phyloP scores from a whole-genome alignment of 306 rosid genomes.

The Sindora glabra region DNA sequence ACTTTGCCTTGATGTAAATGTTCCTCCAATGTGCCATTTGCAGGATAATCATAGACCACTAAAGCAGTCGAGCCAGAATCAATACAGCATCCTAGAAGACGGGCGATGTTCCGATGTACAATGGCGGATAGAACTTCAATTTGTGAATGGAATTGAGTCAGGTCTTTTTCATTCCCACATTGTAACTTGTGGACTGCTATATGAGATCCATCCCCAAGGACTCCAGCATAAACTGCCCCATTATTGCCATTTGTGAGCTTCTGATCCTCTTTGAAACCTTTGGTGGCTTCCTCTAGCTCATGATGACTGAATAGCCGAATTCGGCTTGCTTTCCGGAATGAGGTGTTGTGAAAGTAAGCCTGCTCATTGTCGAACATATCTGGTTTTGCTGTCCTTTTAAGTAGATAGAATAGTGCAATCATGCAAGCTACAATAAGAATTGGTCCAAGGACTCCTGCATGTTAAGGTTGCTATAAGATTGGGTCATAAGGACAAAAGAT shows the following conservation, averaged over 20 bases:
- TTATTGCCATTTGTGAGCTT: constrained; percentile 45
- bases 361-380: constrained; percentile 37
- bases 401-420: constrained; percentile 46
- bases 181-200: constrained; percentile 64
- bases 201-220: constrained; percentile 64
- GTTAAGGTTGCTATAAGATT: constrained; percentile 6
- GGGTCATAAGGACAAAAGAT: neutral
- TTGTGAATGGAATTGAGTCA: constrained; percentile 55
- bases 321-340: constrained; percentile 55
- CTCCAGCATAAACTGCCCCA: constrained; percentile 59
- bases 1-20: constrained; percentile 52
- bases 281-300: constrained; percentile 75
- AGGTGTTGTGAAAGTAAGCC: constrained; percentile 41
- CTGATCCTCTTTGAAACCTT: constrained; percentile 42
- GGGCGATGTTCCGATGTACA: constrained; percentile 52
- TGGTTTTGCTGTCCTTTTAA: constrained; percentile 41
- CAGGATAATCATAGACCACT: constrained; percentile 67
- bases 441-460: constrained; percentile 80
- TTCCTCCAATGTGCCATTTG: constrained; percentile 68
- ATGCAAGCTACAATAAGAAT: constrained; percentile 58
- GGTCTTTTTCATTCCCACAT: constrained; percentile 58
- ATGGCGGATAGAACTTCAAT: constrained; percentile 54
- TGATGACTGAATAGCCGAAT: constrained; percentile 53
- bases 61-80: constrained; percentile 49
- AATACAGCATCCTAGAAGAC: constrained; percentile 71